phyloP scores from a whole-genome alignment of 2,329 filamentous ascomycete genomes.

The Neonectria faginata region DNA sequence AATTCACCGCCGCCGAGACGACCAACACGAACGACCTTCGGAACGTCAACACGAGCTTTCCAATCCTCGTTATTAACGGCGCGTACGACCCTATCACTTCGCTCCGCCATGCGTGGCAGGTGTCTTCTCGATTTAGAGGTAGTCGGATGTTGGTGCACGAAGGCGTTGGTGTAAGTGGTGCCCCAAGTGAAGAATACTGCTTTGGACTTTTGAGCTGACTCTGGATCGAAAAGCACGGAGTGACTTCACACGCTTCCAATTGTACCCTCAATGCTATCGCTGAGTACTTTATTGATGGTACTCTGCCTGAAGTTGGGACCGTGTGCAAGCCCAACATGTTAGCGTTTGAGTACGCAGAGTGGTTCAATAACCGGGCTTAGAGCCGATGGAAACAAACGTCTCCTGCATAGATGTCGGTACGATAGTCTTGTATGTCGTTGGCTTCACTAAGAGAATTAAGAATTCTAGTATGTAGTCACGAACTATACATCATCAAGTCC shows the following conservation, averaged over 20 bases:
- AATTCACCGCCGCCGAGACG: slow-evolving; percentile 30
- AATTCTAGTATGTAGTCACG: no score
- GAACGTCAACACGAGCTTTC: slow-evolving; percentile 37
- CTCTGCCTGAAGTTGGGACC: slow-evolving; percentile 9
- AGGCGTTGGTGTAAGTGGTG: slow-evolving; percentile 37
- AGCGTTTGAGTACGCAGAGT: slow-evolving; percentile 7
- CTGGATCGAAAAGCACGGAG: slow-evolving; percentile 1
- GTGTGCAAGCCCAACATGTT: slow-evolving; percentile 20
- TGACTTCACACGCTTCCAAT: slow-evolving; percentile 6
- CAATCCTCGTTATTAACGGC: slow-evolving; percentile 36
- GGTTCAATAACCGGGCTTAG: not conserved
- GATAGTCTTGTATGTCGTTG: no score
- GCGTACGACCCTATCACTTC: slow-evolving; percentile 38
- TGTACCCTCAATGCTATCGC: slow-evolving; percentile 3
- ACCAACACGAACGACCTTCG: slow-evolving; percentile 30
- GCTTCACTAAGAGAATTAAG: no score
- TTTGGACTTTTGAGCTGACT: not conserved
- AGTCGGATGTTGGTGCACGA: slow-evolving; percentile 38
- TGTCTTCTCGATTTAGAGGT: slow-evolving; percentile 30
- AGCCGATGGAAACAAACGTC: no score
- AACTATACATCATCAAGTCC: no score
- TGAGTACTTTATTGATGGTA: slow-evolving; percentile 11
- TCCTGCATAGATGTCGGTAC: no score
- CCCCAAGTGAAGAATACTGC: not conserved
- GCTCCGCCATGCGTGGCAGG: slow-evolving; percentile 32